These are phyloP conservation scores for Lentithecium fluviatile DNA, from an alignment of 495 filamentous ascomycete genomes.

Conservation along the genomic window DNA sequence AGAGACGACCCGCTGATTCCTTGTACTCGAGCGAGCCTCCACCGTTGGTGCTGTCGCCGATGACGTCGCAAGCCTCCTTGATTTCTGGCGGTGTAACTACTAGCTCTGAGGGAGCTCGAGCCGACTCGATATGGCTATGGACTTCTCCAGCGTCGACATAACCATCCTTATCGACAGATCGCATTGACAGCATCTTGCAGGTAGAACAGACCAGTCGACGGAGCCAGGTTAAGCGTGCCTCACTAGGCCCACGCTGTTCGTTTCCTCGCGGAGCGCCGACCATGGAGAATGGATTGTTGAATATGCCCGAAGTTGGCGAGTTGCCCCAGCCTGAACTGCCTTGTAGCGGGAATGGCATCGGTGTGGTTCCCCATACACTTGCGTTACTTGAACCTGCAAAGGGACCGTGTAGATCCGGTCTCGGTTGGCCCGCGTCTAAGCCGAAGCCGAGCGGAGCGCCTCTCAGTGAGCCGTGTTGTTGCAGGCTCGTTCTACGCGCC, in stretches of 20 bases:
- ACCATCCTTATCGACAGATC: conserved; percentile 45
- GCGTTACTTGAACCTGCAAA: conserved; percentile 29
- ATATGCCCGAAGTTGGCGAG: conserved; percentile 32
- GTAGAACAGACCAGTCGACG: conserved; percentile 60
- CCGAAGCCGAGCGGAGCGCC: conserved; percentile 38
- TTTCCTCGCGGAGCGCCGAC: conserved; percentile 42
- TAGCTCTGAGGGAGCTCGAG: conserved; percentile 56
- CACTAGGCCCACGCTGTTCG: conserved; percentile 36
- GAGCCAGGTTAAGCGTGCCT: conserved; percentile 56
- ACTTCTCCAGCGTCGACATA: conserved; percentile 69
- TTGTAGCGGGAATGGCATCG: conserved; percentile 33
- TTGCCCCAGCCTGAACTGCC: conserved; percentile 34
- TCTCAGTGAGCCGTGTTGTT: conserved; percentile 36
- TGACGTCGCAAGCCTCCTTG: conserved; percentile 86
- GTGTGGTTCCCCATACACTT: conserved; percentile 40
- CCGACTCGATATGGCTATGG: conserved; percentile 62
- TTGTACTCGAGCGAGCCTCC: conserved; percentile 69
- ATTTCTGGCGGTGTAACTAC: conserved; percentile 68
- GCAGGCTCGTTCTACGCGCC: conserved; percentile 37
- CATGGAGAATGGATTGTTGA: conserved; percentile 52
- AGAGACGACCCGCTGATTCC: neutral
- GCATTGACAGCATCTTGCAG: conserved; percentile 56
- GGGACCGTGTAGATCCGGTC: conserved; percentile 22
- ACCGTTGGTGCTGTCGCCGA: conserved; percentile 82
- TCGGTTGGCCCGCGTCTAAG: conserved; percentile 26